Evolutionary conservation across 2,329 filamentous ascomycete species (phyloP).

Genomic region (Fusarium burgessii): DNA sequence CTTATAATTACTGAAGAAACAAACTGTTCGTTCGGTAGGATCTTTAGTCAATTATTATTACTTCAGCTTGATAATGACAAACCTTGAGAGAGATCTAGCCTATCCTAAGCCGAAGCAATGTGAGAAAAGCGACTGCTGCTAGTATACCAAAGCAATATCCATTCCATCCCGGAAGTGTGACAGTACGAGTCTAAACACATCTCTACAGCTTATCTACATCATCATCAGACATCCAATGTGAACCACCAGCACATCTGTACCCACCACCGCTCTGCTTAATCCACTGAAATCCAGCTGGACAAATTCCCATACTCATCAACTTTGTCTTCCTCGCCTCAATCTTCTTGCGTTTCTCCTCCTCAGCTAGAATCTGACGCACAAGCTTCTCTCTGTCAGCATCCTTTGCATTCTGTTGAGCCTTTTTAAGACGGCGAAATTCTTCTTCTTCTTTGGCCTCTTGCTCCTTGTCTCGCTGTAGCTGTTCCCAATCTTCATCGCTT

Average conservation of each 20-base stretch:
- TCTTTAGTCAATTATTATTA: too few species aligned
- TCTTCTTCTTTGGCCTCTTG: conserved; percentile 54
- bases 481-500: conserved; percentile 70
- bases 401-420: conserved; percentile 43
- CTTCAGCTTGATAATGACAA: too few species aligned
- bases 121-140: too few species aligned
- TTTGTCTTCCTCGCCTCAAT: conserved; percentile 59
- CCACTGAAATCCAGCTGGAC: conserved; percentile 70
- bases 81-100: too few species aligned
- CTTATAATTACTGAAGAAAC: too few species aligned
- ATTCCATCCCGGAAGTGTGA: too few species aligned
- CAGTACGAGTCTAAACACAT: background rate
- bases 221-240: conserved; percentile 59
- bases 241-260: conserved; percentile 72
- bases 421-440: conserved; percentile 52
- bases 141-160: too few species aligned
- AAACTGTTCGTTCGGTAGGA: too few species aligned
- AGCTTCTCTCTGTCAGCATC: conserved; percentile 54
- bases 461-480: conserved; percentile 65
- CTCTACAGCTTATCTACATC: conserved; percentile 16
- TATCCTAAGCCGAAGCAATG: too few species aligned
- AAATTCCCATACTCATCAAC: conserved; percentile 66
- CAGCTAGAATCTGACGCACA: conserved; percentile 45
- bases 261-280: conserved; percentile 66
- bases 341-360: conserved; percentile 54